Conservation (phyloP, 495 filamentous ascomycete species). For the Penicillium mononematosum region DNA sequence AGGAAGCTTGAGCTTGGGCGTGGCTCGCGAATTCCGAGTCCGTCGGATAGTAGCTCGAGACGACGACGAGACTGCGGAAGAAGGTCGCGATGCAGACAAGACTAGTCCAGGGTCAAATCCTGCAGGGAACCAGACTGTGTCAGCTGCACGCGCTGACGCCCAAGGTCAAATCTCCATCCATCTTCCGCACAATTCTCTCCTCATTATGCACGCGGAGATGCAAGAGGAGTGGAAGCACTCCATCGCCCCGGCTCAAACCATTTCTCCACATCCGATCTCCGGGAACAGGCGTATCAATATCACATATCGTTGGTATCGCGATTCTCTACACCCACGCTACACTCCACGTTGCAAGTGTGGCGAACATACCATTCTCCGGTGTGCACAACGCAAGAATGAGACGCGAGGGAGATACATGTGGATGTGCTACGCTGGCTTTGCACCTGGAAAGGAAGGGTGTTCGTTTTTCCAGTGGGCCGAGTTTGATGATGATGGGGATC, state of each 20-base stretch:
- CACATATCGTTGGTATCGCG: conserved; percentile 86
- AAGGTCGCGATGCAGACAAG: conserved; percentile 10
- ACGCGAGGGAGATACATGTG: conserved; percentile 85
- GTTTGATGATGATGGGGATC: conserved; percentile 84
- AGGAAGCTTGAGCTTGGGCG: conserved; percentile 85
- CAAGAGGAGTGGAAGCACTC: conserved; percentile 59
- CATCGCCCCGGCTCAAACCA: conserved; percentile 67
- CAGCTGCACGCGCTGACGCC: conserved; percentile 48
- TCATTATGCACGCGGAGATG: conserved; percentile 92
- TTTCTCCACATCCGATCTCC: conserved; percentile 79
- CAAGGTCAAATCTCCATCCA: conserved; percentile 88
- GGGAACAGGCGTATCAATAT: conserved; percentile 84
- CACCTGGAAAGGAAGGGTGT: conserved; percentile 74
- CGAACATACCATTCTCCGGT: conserved; percentile 69
- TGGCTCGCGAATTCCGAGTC: conserved; percentile 86
- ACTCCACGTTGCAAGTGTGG: conserved; percentile 62
- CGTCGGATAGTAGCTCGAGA: conserved; percentile 64
- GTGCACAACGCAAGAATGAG: conserved; percentile 72
- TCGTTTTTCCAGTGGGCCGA: conserved; percentile 85
- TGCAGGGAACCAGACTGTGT: conserved; percentile 14
- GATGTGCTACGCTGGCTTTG: conserved; percentile 82
- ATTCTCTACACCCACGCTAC: conserved; percentile 67
- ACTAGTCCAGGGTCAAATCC: neutral
- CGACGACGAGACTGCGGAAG: conserved; percentile 24
- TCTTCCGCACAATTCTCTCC: conserved; percentile 87